Base-by-base conservation (phyloP, 139 green algal species). In the Asterochloris erici region DNA sequence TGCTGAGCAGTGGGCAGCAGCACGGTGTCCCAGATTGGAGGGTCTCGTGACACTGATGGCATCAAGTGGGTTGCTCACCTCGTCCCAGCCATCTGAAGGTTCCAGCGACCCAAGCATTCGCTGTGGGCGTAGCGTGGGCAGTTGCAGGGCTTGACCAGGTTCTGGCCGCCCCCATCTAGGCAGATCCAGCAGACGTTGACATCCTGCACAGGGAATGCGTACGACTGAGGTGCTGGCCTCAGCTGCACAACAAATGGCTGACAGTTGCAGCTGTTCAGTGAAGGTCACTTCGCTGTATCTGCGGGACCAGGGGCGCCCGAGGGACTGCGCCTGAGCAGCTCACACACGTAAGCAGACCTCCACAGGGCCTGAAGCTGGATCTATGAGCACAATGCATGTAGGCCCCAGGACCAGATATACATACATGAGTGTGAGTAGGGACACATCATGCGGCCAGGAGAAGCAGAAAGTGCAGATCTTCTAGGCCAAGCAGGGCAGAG, bases 71-170 rank as follows among this genome's bases (percentile, higher is more conserved):
- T 15, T 14, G 1, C 89, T 78, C 84, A 93, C 93, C 92, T 91
- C 26, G 90, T 92, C 54, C 94, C 94, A 10, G 94, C 94, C 23
- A 84, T 93, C 85, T 97, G 93, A 69, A 98, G 90, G 85, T 97
- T 92, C 94, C 94, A 98, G 4, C 94, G 86, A 16, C 93, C 94
- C 64, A 96, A 84, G 84, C 93, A 97, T 4, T 63, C 73, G 4
- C 78, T 38, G 73, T 97, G 94, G 28, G 87, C 92, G 15, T 85
- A 90, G 69, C 93, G 85, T 10, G 93, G 93, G 79, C 93, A 97
- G 23, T 84, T 89, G 86, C 93, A 97, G 10, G 91, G 89, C 16
- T 81, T 83, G 9, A 88, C 76, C 0, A 97, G 87, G 12, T 84
- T 79, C 26, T 78, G 85, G 16, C 75, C 83, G 1, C 74, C 62